These are phyloP conservation scores for Colletotrichum sp. DNA, from an alignment of 2,329 filamentous ascomycete species.

Conservation along the genomic window DNA sequence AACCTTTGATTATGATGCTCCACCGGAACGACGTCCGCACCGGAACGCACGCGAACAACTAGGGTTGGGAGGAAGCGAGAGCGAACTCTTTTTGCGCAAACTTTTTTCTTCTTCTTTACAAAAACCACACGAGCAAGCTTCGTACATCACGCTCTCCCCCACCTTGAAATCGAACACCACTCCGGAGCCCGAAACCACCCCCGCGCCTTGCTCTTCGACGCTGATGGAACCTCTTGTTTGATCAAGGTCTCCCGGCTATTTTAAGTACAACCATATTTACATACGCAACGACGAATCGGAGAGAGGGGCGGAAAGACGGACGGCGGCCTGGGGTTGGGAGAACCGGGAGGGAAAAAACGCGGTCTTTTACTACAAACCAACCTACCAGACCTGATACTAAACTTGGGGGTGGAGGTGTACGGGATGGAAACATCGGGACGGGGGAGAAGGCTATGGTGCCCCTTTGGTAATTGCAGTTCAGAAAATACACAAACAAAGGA, in stretches of 20 bases:
- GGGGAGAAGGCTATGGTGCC: background rate
- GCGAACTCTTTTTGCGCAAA: background rate
- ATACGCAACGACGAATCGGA: background rate
- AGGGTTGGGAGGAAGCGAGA: conserved; percentile 1
- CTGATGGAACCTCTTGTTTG: background rate
- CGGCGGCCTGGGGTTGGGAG: background rate
- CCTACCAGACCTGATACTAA: background rate
- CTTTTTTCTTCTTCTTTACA: background rate
- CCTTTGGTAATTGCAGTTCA: conserved; percentile 19
- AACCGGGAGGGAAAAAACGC: background rate
- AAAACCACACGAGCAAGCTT: background rate
- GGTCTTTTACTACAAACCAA: conserved; percentile 1
- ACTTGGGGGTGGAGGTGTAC: background rate
- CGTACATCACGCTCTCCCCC: background rate
- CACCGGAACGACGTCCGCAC: background rate
- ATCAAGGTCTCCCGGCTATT: conserved; percentile 1
- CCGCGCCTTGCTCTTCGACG: background rate
- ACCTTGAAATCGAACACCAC: background rate
- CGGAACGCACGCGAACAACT: background rate
- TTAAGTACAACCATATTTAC: background rate
- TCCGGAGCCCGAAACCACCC: background rate
- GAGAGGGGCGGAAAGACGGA: background rate
- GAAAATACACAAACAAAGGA: conserved; percentile 22
- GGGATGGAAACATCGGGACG: background rate
- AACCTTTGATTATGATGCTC: background rate